Base-by-base conservation (phyloP, 768 basidiomycete species). In the Lentinus brumalis region DNA sequence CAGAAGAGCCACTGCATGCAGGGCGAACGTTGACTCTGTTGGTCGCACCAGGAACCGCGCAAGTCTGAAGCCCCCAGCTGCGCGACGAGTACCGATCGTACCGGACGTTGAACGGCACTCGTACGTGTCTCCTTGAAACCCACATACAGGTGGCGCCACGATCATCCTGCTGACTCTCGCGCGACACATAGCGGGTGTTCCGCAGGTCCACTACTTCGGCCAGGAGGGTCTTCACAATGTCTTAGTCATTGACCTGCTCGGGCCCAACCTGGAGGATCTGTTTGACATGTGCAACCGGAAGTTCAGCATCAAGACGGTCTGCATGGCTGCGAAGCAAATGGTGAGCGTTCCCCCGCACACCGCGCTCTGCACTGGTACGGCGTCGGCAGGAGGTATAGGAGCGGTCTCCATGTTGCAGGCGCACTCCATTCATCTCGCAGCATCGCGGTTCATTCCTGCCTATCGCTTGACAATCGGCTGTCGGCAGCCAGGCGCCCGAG, bases 211-310 rank as follows among this genome's bases (percentile, higher is more conserved):
- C 77, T 91, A 99, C 80, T 99, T 98, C 70, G 96, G 96, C 50
- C 95, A 97, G 75, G 96, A 99, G 76, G 97, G 96, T 14, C 83
- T 98, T 44, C 97, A 99, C 79, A 99, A 99, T 75, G 93, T 92
- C 58, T 85, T 93, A 51, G 91, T 92, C 73, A 92, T 96, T 62
- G 96, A 99, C 77, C 82, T 99, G 32, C 82, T 99, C 14, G 97
- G 96, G n/a, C 96, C 96, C 21, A 96, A 95, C 69, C 79, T 99
- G 46, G 96, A 99, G 77, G 96, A 99, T 72, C 82, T 99, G 38
- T 98, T 99, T 72, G 96, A 98, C 76, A 95, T 97, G 94, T 98
- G 96, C 73, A 87, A 89, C n/a, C 89, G 96, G 66, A 98, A 98
- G 77, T 99, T 98, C 78, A 86, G 86, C 54, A 88, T 96, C 75